A percentile compares a stretch with the other conserved stretches of the same genome.
These are phyloP conservation scores for Boletus fagicola DNA, from an alignment of 768 basidiomycete species.

Conservation along the genomic window DNA sequence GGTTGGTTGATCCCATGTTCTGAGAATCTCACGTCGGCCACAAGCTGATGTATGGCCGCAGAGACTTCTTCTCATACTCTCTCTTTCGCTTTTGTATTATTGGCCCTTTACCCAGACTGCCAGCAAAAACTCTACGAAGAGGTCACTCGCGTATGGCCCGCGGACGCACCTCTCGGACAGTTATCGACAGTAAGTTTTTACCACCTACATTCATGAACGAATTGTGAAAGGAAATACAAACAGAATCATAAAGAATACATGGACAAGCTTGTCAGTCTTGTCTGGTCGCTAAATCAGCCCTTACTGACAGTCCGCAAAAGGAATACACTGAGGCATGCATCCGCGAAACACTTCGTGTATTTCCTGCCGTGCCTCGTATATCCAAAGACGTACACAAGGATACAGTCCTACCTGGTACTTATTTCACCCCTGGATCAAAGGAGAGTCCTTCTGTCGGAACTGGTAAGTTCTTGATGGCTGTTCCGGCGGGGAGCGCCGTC, in stretches of 20 bases:
- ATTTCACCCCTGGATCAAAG: slow-evolving; percentile 33
- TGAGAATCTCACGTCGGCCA: background rate
- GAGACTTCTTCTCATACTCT: slow-evolving; percentile 50
- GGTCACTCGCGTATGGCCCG: slow-evolving; percentile 39
- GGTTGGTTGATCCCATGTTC: slow-evolving; percentile 29
- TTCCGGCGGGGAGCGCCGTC: slow-evolving; percentile 40
- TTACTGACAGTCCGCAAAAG: slow-evolving; percentile 30
- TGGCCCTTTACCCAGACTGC: slow-evolving; percentile 50
- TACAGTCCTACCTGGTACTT: slow-evolving; percentile 33
- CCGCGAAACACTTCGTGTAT: slow-evolving; percentile 46
- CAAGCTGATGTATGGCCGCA: slow-evolving; percentile 21
- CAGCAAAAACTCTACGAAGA: slow-evolving; percentile 49
- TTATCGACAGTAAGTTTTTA: slow-evolving; percentile 29
- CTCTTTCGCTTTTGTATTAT: slow-evolving; percentile 40
- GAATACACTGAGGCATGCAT: slow-evolving; percentile 43
- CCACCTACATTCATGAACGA: background rate
- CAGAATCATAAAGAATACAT: slow-evolving; percentile 43
- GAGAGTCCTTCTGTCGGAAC: slow-evolving; percentile 18
- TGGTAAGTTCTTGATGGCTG: slow-evolving; percentile 33
- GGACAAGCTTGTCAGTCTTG: slow-evolving; percentile 34
- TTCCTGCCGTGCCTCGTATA: slow-evolving; percentile 39
- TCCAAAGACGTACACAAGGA: slow-evolving; percentile 36
- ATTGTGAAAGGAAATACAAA: background rate
- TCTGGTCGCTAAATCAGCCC: background rate
- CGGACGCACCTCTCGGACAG: slow-evolving; percentile 28